Evolutionary conservation across 352 stramenopile genomes (phyloP).

Genomic region (Phytopythium sindhum): DNA sequence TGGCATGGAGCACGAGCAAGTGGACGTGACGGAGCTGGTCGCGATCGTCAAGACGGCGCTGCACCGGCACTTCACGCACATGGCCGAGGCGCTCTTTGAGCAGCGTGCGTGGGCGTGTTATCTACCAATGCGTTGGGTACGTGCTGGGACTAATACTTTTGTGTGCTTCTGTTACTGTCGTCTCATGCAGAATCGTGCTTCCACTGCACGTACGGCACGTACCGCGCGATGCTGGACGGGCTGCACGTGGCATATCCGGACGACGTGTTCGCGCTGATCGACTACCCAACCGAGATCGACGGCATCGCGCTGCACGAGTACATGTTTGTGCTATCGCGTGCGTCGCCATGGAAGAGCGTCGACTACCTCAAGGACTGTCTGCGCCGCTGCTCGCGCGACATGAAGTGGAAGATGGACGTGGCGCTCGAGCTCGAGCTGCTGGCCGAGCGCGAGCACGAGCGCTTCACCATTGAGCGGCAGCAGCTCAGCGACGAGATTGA

Average conservation of each 20-base stretch:
- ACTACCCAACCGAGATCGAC: conserved; percentile 70
- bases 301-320: conserved; percentile 64
- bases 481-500: conserved; percentile 74
- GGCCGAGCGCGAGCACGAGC: conserved; percentile 55
- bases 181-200: conserved; percentile 46
- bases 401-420: conserved; percentile 80
- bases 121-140: too few relatives aligned
- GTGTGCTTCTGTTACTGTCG: background rate
- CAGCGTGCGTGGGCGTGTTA: conserved; percentile 32
- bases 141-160: conserved; percentile 11
- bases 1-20: conserved; percentile 15
- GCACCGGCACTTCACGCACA: conserved; percentile 50
- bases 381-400: conserved; percentile 64
- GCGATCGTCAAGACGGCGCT: conserved; percentile 46
- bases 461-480: conserved; percentile 42
- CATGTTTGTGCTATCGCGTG: conserved; percentile 43
- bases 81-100: conserved; percentile 67
- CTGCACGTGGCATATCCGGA: conserved; percentile 48
- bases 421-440: conserved; percentile 65
- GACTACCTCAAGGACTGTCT: conserved; percentile 82
- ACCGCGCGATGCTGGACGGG: conserved; percentile 39
- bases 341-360: conserved; percentile 76
- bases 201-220: conserved; percentile 65
- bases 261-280: conserved; percentile 62
- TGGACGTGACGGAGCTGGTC: conserved; percentile 35